Percentiles rank a stretch among this genome's conserved stretches.
These are phyloP conservation scores for Calonectria pauciramosa DNA, from an alignment of 2,329 filamentous ascomycete genomes.

Conservation along the genomic window DNA sequence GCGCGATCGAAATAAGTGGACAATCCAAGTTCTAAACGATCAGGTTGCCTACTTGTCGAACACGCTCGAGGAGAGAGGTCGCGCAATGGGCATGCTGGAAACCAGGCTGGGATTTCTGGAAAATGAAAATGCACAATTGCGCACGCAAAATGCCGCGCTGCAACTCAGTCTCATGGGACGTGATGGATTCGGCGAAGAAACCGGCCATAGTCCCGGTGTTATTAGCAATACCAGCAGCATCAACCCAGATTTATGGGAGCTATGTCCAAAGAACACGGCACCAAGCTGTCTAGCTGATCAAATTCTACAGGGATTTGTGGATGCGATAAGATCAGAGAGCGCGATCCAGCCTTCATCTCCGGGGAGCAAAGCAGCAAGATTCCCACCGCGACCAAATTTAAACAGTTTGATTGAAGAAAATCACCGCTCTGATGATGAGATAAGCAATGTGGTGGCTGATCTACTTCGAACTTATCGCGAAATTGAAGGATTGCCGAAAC, in stretches of 20 bases:
- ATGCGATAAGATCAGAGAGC: slow-evolving; percentile 35
- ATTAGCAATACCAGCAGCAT: slow-evolving; percentile 26
- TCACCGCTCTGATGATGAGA: slow-evolving; percentile 43
- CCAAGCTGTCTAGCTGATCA: slow-evolving; percentile 46
- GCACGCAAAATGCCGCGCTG: slow-evolving; percentile 46
- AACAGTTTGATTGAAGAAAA: slow-evolving; percentile 42
- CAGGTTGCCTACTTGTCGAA: slow-evolving; percentile 46
- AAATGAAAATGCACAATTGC: slow-evolving; percentile 46
- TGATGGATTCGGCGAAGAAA: slow-evolving; percentile 14
- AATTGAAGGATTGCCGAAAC: slow-evolving; percentile 47
- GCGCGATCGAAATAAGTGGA: slow-evolving; percentile 50
- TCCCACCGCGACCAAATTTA: slow-evolving; percentile 42
- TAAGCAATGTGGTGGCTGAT: slow-evolving; percentile 50
- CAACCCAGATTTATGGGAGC: slow-evolving; percentile 39
- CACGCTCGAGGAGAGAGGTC: slow-evolving; percentile 40
- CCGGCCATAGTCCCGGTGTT: slow-evolving; percentile 24
- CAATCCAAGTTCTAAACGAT: slow-evolving; percentile 46
- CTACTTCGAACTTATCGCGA: slow-evolving; percentile 48
- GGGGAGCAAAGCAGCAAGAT: slow-evolving; percentile 27
- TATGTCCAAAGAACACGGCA: slow-evolving; percentile 40
- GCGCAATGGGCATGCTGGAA: slow-evolving; percentile 35
- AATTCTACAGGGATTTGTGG: slow-evolving; percentile 47
- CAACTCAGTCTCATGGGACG: slow-evolving; percentile 47
- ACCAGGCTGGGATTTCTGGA: slow-evolving; percentile 41
- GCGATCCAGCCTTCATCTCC: slow-evolving; percentile 17